These are phyloP conservation scores for Neurospora sp. DNA, from an alignment of 495 filamentous ascomycete species.

Conservation along the genomic window DNA sequence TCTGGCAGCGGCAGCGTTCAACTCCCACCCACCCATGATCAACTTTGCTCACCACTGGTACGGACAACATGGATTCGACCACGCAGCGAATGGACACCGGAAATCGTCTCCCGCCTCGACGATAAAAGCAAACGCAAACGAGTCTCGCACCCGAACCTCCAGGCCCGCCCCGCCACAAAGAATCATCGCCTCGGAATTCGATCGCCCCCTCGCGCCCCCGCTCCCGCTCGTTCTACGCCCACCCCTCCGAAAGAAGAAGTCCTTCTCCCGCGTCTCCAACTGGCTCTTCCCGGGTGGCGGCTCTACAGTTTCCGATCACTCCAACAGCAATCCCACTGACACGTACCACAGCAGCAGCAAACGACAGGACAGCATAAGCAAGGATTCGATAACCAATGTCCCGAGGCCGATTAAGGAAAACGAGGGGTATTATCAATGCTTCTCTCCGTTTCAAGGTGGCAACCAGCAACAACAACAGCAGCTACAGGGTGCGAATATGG, in stretches of 20 bases:
- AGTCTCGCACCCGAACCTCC: not conserved
- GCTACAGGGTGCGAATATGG: conserved; percentile 1
- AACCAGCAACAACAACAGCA: conserved; percentile 11
- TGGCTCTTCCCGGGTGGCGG: conserved; percentile 38
- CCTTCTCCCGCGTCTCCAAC: conserved; percentile 44
- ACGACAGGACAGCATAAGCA: conserved; percentile 11
- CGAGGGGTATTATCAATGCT: conserved; percentile 45
- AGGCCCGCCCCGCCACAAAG: not conserved
- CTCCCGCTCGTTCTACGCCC: conserved; percentile 41
- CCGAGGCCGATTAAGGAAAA: conserved; percentile 35
- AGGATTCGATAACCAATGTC: conserved; percentile 37
- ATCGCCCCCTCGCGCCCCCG: conserved; percentile 38
- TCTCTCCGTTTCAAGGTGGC: conserved; percentile 22
- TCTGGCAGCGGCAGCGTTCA: conserved; percentile 10
- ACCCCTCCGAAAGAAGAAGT: conserved; percentile 47
- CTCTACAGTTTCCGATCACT: not conserved
- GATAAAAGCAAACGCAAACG: not conserved
- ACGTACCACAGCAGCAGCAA: conserved; percentile 4
- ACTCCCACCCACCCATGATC: conserved; percentile 9
- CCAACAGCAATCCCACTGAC: not conserved
- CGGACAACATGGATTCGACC: not conserved
- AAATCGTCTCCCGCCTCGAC: not conserved
- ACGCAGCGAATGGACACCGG: not conserved
- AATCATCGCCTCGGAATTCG: conserved; percentile 15
- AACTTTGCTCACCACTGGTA: not conserved